Evolutionary conservation across 371 early-diverging fungal genomes (phyloP).

Genomic region (Mortierella sp.): DNA sequence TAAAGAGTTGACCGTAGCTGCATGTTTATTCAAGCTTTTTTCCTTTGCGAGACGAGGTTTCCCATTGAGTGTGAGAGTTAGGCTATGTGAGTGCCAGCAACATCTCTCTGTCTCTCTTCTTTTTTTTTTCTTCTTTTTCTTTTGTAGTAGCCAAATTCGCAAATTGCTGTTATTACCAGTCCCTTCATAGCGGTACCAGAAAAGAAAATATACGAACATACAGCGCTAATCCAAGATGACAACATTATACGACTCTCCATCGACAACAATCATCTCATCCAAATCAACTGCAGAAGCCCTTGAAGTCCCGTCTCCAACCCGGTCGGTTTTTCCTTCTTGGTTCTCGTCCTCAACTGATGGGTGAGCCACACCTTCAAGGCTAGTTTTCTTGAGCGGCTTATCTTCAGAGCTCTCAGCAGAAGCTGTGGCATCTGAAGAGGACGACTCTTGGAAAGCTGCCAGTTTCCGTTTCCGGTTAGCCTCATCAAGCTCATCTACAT

Average conservation of each 20-base stretch:
- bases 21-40: too few relatives aligned
- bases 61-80: too few relatives aligned
- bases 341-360: conserved; percentile 1
- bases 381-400: conserved; percentile 25
- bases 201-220: not conserved
- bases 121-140: too few relatives aligned
- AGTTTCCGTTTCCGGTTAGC: conserved; percentile 4
- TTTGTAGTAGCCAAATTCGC: too few relatives aligned
- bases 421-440: conserved; percentile 1
- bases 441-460: not conserved
- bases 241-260: conserved; percentile 34
- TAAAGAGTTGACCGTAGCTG: too few relatives aligned
- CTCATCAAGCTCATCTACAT: not conserved
- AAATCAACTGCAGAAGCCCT: conserved; percentile 35
- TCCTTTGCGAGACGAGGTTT: too few relatives aligned
- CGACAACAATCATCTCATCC: conserved; percentile 34
- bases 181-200: too few relatives aligned
- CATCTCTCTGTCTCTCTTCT: too few relatives aligned
- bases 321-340: not conserved
- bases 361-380: conserved; percentile 22
- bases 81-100: too few relatives aligned
- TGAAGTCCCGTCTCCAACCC: conserved; percentile 32
- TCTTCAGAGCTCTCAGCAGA: conserved; percentile 16
- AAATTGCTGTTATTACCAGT: too few relatives aligned
- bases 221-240: conserved; percentile 22